Base-by-base conservation (phyloP, 169 alveolate species). In the Cytauxzoon felis region DNA sequence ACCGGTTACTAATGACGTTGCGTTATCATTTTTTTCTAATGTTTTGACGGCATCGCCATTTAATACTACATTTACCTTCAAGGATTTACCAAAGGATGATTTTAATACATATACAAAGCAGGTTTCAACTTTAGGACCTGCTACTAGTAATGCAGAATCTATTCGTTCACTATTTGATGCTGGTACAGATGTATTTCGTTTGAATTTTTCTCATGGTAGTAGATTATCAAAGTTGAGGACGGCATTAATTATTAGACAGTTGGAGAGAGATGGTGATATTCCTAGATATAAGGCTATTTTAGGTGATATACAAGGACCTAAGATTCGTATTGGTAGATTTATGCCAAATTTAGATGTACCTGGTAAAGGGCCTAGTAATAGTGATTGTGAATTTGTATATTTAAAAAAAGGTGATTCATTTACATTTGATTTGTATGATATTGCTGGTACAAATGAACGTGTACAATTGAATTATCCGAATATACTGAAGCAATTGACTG, bases 231-330 rank as follows among this genome's bases (percentile, higher is more conserved):
- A 87, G 45, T 58, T 71, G 50, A 61, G 50, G 43, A 59, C 48
- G 24, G 64, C 80, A 5, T 53, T 68, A 51, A 54, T 82, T 16
- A 53, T 87, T 1, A 52, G 89, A 51, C 82, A 75, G 32, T 36
- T 87, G 48, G 8, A 40, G 0, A 63, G 13, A 33, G 71, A 50
- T 47, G 24, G 50, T 34, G 27, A 30, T 16, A 41, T 66, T 43
- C 24, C 49, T 9, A 29, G 26, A 27, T 63, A 57, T n/a, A 54
- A 27, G 58, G 65, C 73, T 24, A 61, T 87, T 33, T 65, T 83
- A 13, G 90, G 89, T 24, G 92, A 82, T 81, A 87, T 81, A 8
- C 93, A 88, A 61, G 93, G 93, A 30, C 93, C 93, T 1, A 83
- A 88, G 71, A 65, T 88, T 32, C 64, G 93, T 43, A 84, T 86